Base-by-base conservation (phyloP, 257 asterid species). In the Solanum boliviense region DNA sequence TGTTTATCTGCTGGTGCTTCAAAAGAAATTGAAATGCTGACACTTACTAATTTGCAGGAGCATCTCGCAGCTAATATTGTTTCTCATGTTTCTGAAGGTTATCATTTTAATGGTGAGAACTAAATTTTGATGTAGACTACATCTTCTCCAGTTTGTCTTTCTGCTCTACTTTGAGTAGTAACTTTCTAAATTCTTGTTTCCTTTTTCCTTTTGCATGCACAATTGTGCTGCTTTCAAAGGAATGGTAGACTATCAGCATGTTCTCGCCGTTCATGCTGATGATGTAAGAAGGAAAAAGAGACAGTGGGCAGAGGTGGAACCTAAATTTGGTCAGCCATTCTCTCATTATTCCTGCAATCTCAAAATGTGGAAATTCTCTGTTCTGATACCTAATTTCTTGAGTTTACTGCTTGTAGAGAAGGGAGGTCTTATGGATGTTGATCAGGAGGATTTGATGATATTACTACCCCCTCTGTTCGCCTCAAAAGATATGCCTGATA, bases 221-320 rank as follows among this genome's bases (percentile, higher is more conserved):
- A 86, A 58, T 89, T 74, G 29, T 89, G 86, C 35, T 87, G 75
- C 88, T 86, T 90, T 88, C 87, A 84, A 87, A 94, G 99, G 99
- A 88, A 95, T 97, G 98, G 98, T 89, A 87, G 98, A 97, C 88
- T 97, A 97, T 89, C 99, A 97, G 92, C 98, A 97, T 91, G 98
- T 97, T 87, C 90, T 95, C 87, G 94, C 99, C 81, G 92, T 95
- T 89, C 98, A 95, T 90, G 98, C 98, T 81, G 94, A 92, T 87
- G 87, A 81, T 89, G 91, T 93, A 67, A 89, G 91, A 88, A 90
- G 93, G 87, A 95, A 93, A 93, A 97, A 95, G 92, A 94, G 97
- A 88, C 94, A 91, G 62, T 95, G 94, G 92, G 91, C 91, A 85
- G 98, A 97, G 90, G 89, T 94, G 78, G 98, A 94, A 89, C 92